These are phyloP conservation scores for Fusarium floridanum DNA, from an alignment of 2,329 filamentous ascomycete genomes.

Conservation along the genomic window DNA sequence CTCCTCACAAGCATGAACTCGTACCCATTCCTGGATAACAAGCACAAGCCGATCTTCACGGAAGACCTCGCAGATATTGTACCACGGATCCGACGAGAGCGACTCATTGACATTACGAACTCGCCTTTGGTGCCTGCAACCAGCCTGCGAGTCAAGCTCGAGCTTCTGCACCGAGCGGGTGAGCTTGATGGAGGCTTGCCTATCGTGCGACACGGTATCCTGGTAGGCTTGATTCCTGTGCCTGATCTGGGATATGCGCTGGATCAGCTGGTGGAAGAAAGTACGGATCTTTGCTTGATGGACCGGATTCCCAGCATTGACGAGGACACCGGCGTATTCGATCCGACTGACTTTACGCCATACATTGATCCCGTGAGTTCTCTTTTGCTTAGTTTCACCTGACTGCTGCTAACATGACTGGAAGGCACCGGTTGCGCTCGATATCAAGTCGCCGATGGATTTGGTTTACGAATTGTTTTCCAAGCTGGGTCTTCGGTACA, in stretches of 20 bases:
- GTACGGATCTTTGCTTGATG: conserved; percentile 84
- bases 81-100: conserved; percentile 77
- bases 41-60: conserved; percentile 91
- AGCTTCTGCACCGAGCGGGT: conserved; percentile 84
- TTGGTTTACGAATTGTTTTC: conserved; percentile 97
- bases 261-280: conserved; percentile 84
- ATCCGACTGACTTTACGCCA: conserved; percentile 87
- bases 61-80: conserved; percentile 90
- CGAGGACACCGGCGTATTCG: conserved; percentile 72
- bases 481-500: conserved; percentile 91
- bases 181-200: conserved; percentile 94
- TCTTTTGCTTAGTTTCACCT: not conserved
- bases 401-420: conserved; percentile 26
- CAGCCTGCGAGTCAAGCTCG: conserved; percentile 83
- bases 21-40: conserved; percentile 98
- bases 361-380: conserved; percentile 86
- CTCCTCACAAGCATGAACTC: conserved; percentile 96
- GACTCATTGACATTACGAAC: conserved; percentile 88
- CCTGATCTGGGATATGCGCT: conserved; percentile 94
- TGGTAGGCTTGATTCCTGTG: conserved; percentile 92
- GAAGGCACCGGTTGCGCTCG: conserved; percentile 85
- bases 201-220: conserved; percentile 80
- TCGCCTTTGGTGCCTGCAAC: conserved; percentile 84
- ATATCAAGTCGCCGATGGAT: conserved; percentile 92
- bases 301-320: conserved; percentile 72